These are phyloP conservation scores for Astragalus membranaceus DNA, from an alignment of 306 rosid species.

Conservation along the genomic window DNA sequence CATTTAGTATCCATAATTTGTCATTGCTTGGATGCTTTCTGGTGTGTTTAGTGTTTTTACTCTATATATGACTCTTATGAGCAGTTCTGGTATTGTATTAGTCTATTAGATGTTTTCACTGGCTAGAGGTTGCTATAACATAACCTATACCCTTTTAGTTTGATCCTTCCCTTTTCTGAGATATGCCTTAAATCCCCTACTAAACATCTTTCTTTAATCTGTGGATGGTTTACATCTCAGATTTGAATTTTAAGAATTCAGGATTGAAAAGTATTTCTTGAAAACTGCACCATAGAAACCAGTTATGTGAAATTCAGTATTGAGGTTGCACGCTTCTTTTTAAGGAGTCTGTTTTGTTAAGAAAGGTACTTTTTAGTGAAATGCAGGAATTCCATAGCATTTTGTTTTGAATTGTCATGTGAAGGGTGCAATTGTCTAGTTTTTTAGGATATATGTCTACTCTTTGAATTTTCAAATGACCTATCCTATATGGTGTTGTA, in stretches of 20 bases:
- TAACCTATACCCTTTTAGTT: not conserved
- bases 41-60: not conserved
- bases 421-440: conserved; percentile 2
- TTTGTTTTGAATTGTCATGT: not conserved
- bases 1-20: not conserved
- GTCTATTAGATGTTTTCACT: conserved; percentile 4
- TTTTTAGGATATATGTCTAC: not conserved
- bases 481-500: not conserved
- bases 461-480: not conserved
- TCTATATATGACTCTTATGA: not conserved
- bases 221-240: conserved; percentile 6
- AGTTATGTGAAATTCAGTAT: not conserved
- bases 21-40: not conserved
- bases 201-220: not conserved
- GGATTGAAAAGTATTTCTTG: not conserved
- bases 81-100: conserved; percentile 1
- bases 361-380: not conserved
- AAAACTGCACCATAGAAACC: not conserved
- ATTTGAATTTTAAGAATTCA: not conserved
- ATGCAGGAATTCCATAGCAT: not conserved
- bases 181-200: not conserved
- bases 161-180: not conserved
- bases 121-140: not conserved
- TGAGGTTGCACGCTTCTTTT: not conserved
- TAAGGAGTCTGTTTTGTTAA: not conserved